Conservation (phyloP, 2,329 filamentous ascomycete species). For the Cytospora paraplurivora region DNA sequence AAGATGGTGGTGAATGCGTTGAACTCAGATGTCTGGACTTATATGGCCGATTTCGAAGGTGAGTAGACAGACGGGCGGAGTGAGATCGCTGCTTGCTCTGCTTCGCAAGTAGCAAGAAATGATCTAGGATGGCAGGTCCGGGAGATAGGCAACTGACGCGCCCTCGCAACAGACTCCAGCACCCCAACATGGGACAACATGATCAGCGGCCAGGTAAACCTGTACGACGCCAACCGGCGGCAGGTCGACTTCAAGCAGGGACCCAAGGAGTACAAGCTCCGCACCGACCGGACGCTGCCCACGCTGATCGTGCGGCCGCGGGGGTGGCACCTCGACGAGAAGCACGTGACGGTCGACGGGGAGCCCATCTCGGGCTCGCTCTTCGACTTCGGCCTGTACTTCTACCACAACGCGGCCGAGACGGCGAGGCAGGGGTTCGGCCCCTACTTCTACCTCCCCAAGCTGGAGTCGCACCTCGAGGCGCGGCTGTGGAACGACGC, state of each 20-base stretch:
- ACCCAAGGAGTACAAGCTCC: constrained; percentile 94
- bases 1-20: constrained; percentile 99
- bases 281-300: constrained; percentile 80
- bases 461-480: constrained; percentile 98
- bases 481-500: constrained; percentile 97
- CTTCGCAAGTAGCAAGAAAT: constrained; percentile 10
- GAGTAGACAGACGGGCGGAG: constrained; percentile 35
- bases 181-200: constrained; percentile 99
- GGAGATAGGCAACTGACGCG: constrained; percentile 26
- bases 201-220: constrained; percentile 96
- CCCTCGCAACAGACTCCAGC: constrained; percentile 69
- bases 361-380: constrained; percentile 90
- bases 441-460: constrained; percentile 97
- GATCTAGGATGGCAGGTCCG: not conserved
- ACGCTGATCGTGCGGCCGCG: constrained; percentile 93
- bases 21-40: constrained; percentile 96
- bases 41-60: constrained; percentile 99
- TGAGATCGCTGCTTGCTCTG: not conserved
- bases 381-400: constrained; percentile 98
- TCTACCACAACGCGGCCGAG: constrained; percentile 96
- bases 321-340: constrained; percentile 98
- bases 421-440: constrained; percentile 80
- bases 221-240: constrained; percentile 91
- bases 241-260: constrained; percentile 97
- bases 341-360: constrained; percentile 93